Evolutionary conservation across 192 early-diverging fungal species (phyloP), one percentile per base, ranked within the genome.

Genomic region (Fimicolochytrium jonesii): DNA sequence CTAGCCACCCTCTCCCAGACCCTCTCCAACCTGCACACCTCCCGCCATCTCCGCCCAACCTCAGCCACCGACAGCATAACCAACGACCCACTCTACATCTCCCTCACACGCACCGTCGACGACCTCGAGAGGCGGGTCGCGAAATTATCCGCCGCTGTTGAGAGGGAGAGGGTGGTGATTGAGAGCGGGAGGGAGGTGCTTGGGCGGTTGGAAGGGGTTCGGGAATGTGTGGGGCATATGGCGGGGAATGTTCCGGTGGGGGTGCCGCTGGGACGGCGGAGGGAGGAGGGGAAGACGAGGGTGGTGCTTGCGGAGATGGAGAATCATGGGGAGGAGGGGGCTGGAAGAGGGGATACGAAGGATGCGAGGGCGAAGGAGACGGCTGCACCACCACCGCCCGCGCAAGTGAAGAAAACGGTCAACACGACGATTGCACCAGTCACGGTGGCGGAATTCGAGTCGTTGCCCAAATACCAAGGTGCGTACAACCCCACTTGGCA

Each of bases 401-500:
- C 17, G 17, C 53, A 55, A n/a, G 17, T 3, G 0, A 20, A 48
- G 33, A 37, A 18, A 11, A 68, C 42, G 17, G 7, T 25, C 3
- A 35, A 47, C 43, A 37, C 42, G 4, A 15, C 36, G 6, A 36
- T 68, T 11, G 50, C 35, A 15, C 67, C 57, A 10, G 26, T 68
- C 0, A 68, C 67, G 4, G 67, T 61, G n/a, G 39, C 57, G 2
- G 67, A 68, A 61, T 74, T 71, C 42, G 60, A 68, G 17, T 41
- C 55, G 22, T 34, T 77, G 22, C 58, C 75, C 2, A 73, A 73
- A 62, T 77, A 77, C 39, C 30, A 59, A 28, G 56, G 75, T 77
- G 49, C 7, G 51, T 55, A 20, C 53, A 48, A 23, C 13, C 18
- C 43, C 49, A 23, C 50, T n/a, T n/a, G n/a, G 1, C 18, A 44